Percentiles rank a stretch among this genome's conserved stretches.
Evolutionary conservation across 805 yeast genomes (phyloP).

Genomic region (Hanseniaspora pseudoguilliermondii): DNA sequence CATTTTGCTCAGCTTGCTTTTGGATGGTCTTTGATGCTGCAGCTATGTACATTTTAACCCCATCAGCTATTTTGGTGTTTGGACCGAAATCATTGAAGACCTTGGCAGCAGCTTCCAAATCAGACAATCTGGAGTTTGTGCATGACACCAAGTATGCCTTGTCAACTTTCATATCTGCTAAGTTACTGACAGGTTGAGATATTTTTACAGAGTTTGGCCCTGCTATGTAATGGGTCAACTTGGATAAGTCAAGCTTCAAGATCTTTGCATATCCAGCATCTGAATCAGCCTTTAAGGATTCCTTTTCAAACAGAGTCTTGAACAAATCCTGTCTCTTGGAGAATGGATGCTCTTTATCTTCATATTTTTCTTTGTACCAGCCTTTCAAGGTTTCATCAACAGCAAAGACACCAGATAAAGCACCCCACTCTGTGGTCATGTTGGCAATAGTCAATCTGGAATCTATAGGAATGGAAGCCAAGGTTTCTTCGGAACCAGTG

Average conservation of each 20-base stretch:
- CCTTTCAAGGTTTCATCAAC: constrained; percentile 65
- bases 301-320: constrained; percentile 25
- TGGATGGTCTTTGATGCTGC: constrained; percentile 94
- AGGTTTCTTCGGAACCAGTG: constrained; percentile 74
- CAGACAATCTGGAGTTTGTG: constrained; percentile 87
- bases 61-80: constrained; percentile 71
- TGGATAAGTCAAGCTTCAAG: constrained; percentile 61
- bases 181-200: constrained; percentile 61
- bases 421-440: constrained; percentile 99
- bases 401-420: constrained; percentile 93
- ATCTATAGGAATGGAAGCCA: constrained; percentile 58
- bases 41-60: constrained; percentile 92
- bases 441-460: constrained; percentile 87
- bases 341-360: constrained; percentile 29
- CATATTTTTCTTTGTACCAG: constrained; percentile 61
- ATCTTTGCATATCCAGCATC: constrained; percentile 86
- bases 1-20: constrained; percentile 75
- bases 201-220: constrained; percentile 98
- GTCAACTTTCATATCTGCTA: constrained; percentile 63
- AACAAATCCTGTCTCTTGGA: constrained; percentile 8
- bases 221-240: constrained; percentile 77
- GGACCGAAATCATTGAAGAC: constrained; percentile 35
- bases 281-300: constrained; percentile 39
- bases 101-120: constrained; percentile 87
- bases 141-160: constrained; percentile 97